Percentiles rank a stretch among this genome's conserved stretches.
phyloP scores from a whole-genome alignment of 257 asterid species.

The Echium plantagineum region DNA sequence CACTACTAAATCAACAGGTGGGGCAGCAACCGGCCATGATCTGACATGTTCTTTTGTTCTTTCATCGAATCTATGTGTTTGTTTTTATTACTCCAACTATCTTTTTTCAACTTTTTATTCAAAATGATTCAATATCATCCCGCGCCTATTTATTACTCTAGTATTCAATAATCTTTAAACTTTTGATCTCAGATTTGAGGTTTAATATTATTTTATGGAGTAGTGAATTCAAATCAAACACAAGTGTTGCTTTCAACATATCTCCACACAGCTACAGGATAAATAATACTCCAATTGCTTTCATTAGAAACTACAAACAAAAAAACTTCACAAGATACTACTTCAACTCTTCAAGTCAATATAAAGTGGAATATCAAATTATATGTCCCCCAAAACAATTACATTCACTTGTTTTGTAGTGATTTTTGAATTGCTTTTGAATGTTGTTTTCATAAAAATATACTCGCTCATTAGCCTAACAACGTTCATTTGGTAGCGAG shows the following conservation, averaged over 20 bases:
- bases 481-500: constrained; percentile 11
- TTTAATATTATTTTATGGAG: too few relatives aligned
- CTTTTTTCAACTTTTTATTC: too few relatives aligned
- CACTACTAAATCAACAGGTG: neutral
- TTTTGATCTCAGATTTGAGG: neutral
- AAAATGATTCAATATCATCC: neutral
- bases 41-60: neutral
- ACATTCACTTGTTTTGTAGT: neutral
- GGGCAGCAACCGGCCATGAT: neutral
- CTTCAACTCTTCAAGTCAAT: neutral
- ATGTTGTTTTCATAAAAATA: too few relatives aligned
- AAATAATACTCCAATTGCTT: neutral
- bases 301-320: neutral
- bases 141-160: too few relatives aligned
- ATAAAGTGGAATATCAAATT: neutral
- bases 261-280: too few relatives aligned
- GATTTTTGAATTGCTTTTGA: neutral
- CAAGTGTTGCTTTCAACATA: neutral
- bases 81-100: neutral
- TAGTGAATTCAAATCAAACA: neutral
- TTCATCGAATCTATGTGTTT: neutral
- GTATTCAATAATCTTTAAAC: neutral
- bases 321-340: neutral
- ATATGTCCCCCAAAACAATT: neutral
- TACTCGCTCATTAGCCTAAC: too few relatives aligned